A percentile compares a stretch with the other conserved stretches of the same genome.
Evolutionary conservation across 495 filamentous ascomycete genomes (phyloP).

Genomic region (Rusavskia elegans): DNA sequence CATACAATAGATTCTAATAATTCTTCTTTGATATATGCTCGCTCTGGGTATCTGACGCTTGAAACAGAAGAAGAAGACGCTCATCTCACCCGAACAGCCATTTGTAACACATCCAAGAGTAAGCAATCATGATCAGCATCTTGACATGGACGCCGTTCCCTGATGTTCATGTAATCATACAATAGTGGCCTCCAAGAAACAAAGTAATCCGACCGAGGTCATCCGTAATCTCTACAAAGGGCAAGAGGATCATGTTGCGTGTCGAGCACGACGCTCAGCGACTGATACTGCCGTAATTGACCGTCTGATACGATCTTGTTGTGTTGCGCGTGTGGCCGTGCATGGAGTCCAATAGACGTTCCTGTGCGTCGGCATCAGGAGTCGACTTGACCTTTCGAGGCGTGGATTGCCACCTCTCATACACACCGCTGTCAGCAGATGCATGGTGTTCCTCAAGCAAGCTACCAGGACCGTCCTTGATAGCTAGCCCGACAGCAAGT

Average conservation of each 20-base stretch:
- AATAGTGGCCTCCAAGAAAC: not conserved
- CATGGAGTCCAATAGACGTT: no score
- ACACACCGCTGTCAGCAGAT: no score
- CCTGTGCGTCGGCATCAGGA: not conserved
- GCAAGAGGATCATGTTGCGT: no score
- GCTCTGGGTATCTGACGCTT: not conserved
- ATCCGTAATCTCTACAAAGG: not conserved
- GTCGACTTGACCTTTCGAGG: not conserved
- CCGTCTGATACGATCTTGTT: not conserved
- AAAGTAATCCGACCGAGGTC: not conserved
- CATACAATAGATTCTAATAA: no score
- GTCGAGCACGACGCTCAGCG: no score
- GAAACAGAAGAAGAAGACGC: not conserved
- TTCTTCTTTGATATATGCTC: no score
- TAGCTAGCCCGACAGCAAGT: slow-evolving; percentile 18
- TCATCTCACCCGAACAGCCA: not conserved
- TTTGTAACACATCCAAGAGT: not conserved
- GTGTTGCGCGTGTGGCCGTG: no score
- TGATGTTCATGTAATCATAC: not conserved
- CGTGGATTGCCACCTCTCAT: not conserved
- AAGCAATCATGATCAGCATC: not conserved
- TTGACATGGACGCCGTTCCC: not conserved
- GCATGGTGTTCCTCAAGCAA: slow-evolving; percentile 4
- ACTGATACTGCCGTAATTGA: not conserved
- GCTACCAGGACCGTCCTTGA: slow-evolving; percentile 17